Conservation (phyloP, 352 stramenopile genomes). For the Phytophthora agathidicida region DNA sequence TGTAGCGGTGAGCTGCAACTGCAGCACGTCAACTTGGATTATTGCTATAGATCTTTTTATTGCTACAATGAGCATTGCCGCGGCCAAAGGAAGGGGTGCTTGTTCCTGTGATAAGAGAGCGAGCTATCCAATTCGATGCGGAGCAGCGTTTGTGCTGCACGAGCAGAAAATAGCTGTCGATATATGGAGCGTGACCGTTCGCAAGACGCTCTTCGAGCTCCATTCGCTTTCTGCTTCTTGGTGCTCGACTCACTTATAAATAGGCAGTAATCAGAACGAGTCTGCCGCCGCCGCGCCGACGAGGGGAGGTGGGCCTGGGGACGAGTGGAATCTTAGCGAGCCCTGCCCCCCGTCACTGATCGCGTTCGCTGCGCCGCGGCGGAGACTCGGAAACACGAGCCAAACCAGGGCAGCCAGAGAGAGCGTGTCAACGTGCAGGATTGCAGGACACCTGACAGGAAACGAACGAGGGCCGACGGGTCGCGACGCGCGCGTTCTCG, state of each 20-base stretch:
- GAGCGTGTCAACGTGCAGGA: constrained; percentile 11
- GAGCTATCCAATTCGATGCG: too few species aligned
- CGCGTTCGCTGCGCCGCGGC: constrained; percentile 1
- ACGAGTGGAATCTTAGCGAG: constrained; percentile 33
- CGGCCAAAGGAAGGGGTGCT: too few species aligned
- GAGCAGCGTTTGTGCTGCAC: too few species aligned
- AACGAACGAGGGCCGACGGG: constrained; percentile 25
- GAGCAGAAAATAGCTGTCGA: constrained; percentile 9
- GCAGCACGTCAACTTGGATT: constrained; percentile 4
- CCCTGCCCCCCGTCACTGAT: constrained; percentile 30
- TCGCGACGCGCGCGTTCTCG: constrained; percentile 21
- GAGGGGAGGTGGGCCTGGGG: constrained; percentile 24
- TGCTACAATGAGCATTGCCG: too few species aligned
- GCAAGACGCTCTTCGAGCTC: too few species aligned
- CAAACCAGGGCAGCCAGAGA: constrained; percentile 7
- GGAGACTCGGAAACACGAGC: constrained; percentile 7
- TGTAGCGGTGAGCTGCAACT: constrained; percentile 2
- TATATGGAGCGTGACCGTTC: constrained; percentile 1
- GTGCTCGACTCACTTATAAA: constrained; percentile 33
- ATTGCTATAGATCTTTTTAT: neutral
- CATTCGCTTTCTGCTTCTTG: neutral
- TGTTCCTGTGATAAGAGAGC: too few species aligned
- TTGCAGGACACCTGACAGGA: constrained; percentile 13
- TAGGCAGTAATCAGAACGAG: constrained; percentile 39
- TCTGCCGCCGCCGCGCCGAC: constrained; percentile 12